Conservation (phyloP, 257 asterid genomes). For the Ballota nigra region DNA sequence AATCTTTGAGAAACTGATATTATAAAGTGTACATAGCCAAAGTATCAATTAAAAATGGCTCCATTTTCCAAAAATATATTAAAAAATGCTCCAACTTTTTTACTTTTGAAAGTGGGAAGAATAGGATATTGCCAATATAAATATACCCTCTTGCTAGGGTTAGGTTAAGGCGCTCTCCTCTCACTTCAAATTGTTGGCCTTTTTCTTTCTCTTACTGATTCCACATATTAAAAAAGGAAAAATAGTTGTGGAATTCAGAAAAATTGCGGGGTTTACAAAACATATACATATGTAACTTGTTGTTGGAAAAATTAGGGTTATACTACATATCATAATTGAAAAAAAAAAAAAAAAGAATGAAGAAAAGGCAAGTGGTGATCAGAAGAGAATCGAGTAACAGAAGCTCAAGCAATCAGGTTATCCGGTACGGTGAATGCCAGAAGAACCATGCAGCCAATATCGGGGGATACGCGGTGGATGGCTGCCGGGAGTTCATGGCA, state of each 20-base stretch:
- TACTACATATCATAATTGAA: not conserved
- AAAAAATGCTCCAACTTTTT: conserved; percentile 26
- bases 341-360: too few relatives aligned
- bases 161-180: conserved; percentile 32
- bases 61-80: not conserved
- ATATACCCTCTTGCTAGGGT: conserved; percentile 40
- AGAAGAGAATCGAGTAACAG: conserved; percentile 28
- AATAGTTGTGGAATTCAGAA: not conserved
- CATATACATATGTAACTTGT: not conserved
- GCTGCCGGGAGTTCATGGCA: conserved; percentile 72
- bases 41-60: not conserved
- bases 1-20: not conserved
- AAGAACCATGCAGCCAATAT: conserved; percentile 60
- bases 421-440: conserved; percentile 59
- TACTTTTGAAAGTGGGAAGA: conserved; percentile 40
- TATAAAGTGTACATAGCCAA: not conserved
- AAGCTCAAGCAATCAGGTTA: conserved; percentile 28
- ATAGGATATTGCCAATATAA: conserved; percentile 29
- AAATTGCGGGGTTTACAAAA: not conserved
- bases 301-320: conserved; percentile 18
- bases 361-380: conserved; percentile 44
- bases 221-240: not conserved
- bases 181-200: conserved; percentile 14
- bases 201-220: not conserved
- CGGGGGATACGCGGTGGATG: conserved; percentile 64